Base-by-base conservation (phyloP, 1,284 basidiomycete species). In the Golubevia pallescens region DNA sequence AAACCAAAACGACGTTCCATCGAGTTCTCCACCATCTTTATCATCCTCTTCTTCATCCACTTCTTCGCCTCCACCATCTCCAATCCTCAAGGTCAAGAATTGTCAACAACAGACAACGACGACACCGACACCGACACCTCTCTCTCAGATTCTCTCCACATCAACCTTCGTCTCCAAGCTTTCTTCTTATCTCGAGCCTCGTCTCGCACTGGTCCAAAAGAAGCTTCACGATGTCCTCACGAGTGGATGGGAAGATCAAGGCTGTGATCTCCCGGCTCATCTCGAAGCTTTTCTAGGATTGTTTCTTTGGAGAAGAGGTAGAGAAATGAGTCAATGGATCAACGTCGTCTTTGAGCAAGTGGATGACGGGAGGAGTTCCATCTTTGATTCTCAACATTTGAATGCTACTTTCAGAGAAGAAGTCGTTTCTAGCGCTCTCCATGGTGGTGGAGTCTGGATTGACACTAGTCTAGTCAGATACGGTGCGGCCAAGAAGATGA, bases 271-370 rank as follows among this genome's bases (percentile, higher is more conserved):
- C 53, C 68, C 57, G 38, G 21, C 57, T 0, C 73, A 75, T 42
- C 62, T 75, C 6, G 21, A 24, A 16, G 68, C 68, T 2, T 68
- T 69, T 16, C 68, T 70, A 23, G 71, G 71, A 23, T 66, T 75
- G 10, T 70, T 58, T 42, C 62, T 73, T n/a, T 73, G 72, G 73
- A 63, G 66, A 58, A 64, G 55, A 62, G 73, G 70, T 19, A 59
- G 66, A 38, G 73, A 73, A 48, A 67, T 75, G 58, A 51, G 65
- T 4, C 63, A 65, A 56, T 75, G 73, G 73, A 23, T 58, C 16
- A 66, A 67, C 2, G 23, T 59, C 34, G 58, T 75, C n/a, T 75
- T 34, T 75, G 42, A 48, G 8, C 42, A 48, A 16, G 42, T 48
- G 42, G 42, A 48, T 16, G 42, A 48, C 16, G 10, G 42, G 42